Evolutionary conservation across 306 rosid species (phyloP).

Genomic region (Bauhinia variegata): DNA sequence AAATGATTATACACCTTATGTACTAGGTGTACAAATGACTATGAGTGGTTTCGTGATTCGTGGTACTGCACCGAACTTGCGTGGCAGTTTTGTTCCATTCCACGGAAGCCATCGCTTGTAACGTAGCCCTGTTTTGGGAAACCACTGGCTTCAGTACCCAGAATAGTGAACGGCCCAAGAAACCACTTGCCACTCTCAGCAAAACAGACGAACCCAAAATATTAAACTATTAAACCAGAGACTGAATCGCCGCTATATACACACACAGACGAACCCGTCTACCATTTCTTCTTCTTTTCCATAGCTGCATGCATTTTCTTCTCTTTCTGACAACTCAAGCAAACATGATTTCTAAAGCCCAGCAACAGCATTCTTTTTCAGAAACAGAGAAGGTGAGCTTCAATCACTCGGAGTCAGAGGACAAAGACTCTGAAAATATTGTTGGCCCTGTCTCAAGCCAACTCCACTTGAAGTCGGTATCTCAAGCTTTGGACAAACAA

Average conservation of each 20-base stretch:
- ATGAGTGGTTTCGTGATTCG: slow-evolving; percentile 27
- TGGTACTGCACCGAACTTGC: slow-evolving; percentile 11
- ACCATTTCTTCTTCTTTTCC: slow-evolving; percentile 7
- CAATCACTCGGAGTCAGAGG: slow-evolving; percentile 30
- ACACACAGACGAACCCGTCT: slow-evolving; percentile 8
- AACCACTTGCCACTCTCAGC: slow-evolving; percentile 42
- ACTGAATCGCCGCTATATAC: slow-evolving; percentile 18
- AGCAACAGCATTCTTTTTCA: slow-evolving; percentile 35
- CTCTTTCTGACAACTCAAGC: background rate
- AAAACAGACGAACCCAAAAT: slow-evolving; percentile 7
- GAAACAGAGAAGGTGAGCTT: slow-evolving; percentile 21
- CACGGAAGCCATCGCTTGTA: slow-evolving; percentile 1
- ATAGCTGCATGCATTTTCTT: background rate
- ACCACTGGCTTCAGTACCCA: slow-evolving; percentile 55
- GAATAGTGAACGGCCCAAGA: slow-evolving; percentile 32
- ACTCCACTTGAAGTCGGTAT: slow-evolving; percentile 54
- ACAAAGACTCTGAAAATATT: slow-evolving; percentile 25
- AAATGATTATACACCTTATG: no score
- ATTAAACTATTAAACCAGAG: background rate
- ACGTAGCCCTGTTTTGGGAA: slow-evolving; percentile 38
- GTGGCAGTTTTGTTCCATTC: background rate
- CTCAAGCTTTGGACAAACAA: slow-evolving; percentile 56
- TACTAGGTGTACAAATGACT: no score
- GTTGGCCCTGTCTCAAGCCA: slow-evolving; percentile 48
- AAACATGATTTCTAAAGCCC: slow-evolving; percentile 32